phyloP scores from a whole-genome alignment of 2,329 filamentous ascomycete species.

The Didymella segeticola region DNA sequence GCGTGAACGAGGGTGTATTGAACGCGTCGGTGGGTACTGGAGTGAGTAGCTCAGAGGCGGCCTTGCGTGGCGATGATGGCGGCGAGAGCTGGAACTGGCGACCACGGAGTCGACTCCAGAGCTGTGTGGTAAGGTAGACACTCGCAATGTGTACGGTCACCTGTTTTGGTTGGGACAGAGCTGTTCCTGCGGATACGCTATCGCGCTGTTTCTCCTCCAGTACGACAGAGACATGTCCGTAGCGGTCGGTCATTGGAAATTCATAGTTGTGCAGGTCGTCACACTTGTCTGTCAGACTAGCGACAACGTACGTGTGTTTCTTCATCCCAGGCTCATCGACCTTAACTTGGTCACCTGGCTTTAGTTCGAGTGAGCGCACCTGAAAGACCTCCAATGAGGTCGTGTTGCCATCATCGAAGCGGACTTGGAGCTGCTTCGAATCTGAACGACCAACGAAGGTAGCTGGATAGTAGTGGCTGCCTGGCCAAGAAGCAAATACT shows the following conservation, averaged over 20 bases:
- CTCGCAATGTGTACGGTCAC: constrained; percentile 50
- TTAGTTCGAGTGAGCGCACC: constrained; percentile 53
- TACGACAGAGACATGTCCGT: constrained; percentile 50
- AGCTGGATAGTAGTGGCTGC: constrained; percentile 65
- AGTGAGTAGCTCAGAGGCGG: constrained; percentile 32
- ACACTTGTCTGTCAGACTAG: constrained; percentile 51
- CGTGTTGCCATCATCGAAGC: constrained; percentile 57
- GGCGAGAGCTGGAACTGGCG: constrained; percentile 45
- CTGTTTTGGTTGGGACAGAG: constrained; percentile 24
- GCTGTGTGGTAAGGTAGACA: constrained; percentile 54
- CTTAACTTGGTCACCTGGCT: constrained; percentile 54
- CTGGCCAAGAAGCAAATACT: constrained; percentile 65
- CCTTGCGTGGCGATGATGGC: constrained; percentile 23
- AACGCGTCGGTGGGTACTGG: constrained; percentile 42
- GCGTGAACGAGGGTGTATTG: constrained; percentile 59
- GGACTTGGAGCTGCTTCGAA: constrained; percentile 52
- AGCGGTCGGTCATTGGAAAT: constrained; percentile 50
- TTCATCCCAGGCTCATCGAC: constrained; percentile 55
- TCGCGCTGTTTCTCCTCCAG: constrained; percentile 51
- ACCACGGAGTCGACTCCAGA: constrained; percentile 52
- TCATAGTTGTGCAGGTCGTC: constrained; percentile 31
- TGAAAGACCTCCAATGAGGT: constrained; percentile 50
- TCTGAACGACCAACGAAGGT: constrained; percentile 60
- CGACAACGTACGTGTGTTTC: constrained; percentile 53
- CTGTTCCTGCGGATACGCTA: constrained; percentile 39